A percentile compares a stretch with the other conserved stretches of the same genome.
Conservation (phyloP, 176 grass and related monocot species). For the Raddia distichophylla region DNA sequence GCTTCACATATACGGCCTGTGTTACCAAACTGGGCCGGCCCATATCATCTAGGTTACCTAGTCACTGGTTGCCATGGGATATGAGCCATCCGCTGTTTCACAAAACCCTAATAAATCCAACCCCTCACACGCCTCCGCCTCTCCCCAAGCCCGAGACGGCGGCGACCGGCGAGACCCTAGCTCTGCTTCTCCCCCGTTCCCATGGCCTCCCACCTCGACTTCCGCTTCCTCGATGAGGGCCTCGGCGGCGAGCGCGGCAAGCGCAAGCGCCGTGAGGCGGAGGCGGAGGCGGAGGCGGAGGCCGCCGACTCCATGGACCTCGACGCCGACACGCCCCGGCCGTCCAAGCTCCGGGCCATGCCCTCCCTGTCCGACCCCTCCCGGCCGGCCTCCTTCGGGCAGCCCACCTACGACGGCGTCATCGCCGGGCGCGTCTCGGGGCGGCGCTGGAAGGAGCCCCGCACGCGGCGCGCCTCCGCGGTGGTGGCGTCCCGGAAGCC, state of each 20-base stretch:
- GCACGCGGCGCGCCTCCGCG: slow-evolving; percentile 72
- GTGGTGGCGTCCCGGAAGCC: slow-evolving; percentile 58
- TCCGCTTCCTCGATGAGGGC: slow-evolving; percentile 91
- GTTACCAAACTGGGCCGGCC: not conserved
- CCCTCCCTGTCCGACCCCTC: slow-evolving; percentile 75
- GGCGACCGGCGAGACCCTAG: not conserved
- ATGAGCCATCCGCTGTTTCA: not conserved
- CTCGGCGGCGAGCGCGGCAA: slow-evolving; percentile 85
- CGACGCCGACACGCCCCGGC: slow-evolving; percentile 47
- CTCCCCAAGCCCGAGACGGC: not conserved
- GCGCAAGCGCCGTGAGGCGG: slow-evolving; percentile 61
- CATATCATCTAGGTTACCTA: no score
- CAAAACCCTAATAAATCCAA: slow-evolving; percentile 61
- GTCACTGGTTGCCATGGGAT: no score
- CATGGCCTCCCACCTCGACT: slow-evolving; percentile 88
- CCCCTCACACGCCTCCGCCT: not conserved
- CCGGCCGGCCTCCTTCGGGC: slow-evolving; percentile 73
- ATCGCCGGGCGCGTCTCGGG: slow-evolving; percentile 83
- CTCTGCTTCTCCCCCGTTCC: slow-evolving; percentile 41
- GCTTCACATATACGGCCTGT: no score
- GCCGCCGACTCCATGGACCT: slow-evolving; percentile 65
- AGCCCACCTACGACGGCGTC: slow-evolving; percentile 86
- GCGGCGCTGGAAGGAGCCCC: slow-evolving; percentile 84
- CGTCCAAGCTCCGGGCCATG: slow-evolving; percentile 70
- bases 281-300: slow-evolving; percentile 14